Percentiles rank a stretch among this genome's conserved stretches.
Conservation (phyloP, 805 yeast genomes). For the Clavispora vitiphila region DNA sequence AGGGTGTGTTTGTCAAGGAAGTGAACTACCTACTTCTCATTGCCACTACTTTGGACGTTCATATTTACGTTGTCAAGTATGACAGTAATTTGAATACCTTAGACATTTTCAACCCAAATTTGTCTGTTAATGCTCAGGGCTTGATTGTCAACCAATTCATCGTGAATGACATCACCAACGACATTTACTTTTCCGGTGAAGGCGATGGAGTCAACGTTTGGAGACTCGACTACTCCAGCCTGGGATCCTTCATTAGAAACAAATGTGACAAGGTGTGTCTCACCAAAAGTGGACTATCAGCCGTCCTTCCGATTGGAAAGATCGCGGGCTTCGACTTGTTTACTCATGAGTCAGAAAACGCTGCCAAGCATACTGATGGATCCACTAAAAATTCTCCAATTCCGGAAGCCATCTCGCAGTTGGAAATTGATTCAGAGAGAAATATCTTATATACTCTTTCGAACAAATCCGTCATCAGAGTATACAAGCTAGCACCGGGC, state of each 20-base stretch:
- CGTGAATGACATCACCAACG: constrained; percentile 59
- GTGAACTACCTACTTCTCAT: constrained; percentile 71
- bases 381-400: constrained; percentile 7
- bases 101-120: constrained; percentile 75
- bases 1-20: constrained; percentile 71
- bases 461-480: constrained; percentile 73
- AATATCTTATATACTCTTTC: constrained; percentile 77
- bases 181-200: constrained; percentile 79
- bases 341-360: constrained; percentile 13
- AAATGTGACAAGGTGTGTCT: constrained; percentile 80
- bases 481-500: constrained; percentile 56
- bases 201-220: constrained; percentile 76
- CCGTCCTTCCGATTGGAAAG: constrained; percentile 33
- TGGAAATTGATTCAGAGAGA: constrained; percentile 73
- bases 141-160: constrained; percentile 61
- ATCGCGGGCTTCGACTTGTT: constrained; percentile 31
- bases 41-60: constrained; percentile 75
- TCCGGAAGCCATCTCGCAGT: constrained; percentile 58
- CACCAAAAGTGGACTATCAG: constrained; percentile 54
- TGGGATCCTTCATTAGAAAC: constrained; percentile 82
- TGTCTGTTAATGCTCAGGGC: constrained; percentile 77
- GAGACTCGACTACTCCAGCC: constrained; percentile 79
- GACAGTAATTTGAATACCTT: constrained; percentile 40
- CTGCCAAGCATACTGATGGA: constrained; percentile 1
- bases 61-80: constrained; percentile 67